phyloP scores from a whole-genome alignment of 2,329 filamentous ascomycete genomes.

The Tolypocladium ophioglossoides region DNA sequence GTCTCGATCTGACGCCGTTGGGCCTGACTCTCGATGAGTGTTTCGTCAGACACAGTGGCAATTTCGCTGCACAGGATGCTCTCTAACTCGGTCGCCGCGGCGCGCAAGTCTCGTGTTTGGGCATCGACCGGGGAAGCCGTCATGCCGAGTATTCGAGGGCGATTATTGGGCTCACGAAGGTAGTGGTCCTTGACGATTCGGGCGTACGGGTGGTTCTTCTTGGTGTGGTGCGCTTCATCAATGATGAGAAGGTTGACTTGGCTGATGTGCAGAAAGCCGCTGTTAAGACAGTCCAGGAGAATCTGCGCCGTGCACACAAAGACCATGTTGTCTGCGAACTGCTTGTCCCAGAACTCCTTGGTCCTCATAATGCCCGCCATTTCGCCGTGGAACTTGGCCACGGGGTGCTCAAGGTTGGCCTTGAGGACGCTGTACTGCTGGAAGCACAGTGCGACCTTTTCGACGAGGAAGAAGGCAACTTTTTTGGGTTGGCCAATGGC shows the following conservation, averaged over 20 bases:
- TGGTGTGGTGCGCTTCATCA: constrained; percentile 93
- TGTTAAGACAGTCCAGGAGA: constrained; percentile 64
- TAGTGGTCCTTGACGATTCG: constrained; percentile 87
- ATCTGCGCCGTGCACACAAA: constrained; percentile 91
- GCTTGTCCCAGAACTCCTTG: constrained; percentile 38
- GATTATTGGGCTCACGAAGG: constrained; percentile 32
- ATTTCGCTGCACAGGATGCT: constrained; percentile 70
- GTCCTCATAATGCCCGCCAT: constrained; percentile 34
- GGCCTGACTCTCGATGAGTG: constrained; percentile 12
- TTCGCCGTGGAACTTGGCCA: constrained; percentile 67
- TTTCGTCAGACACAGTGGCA: constrained; percentile 51
- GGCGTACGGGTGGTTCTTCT: constrained; percentile 87
- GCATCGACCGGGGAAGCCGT: constrained; percentile 91
- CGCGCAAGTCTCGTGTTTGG: constrained; percentile 54
- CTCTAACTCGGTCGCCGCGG: constrained; percentile 66
- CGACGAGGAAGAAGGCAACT: constrained; percentile 79
- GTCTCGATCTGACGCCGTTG: constrained; percentile 38
- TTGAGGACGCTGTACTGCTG: constrained; percentile 79
- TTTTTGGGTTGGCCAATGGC: constrained; percentile 47
- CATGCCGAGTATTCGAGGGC: constrained; percentile 86
- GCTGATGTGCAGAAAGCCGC: constrained; percentile 68
- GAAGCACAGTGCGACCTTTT: constrained; percentile 81
- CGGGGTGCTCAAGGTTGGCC: constrained; percentile 66
- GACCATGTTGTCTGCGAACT: constrained; percentile 58
- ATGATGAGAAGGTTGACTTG: constrained; percentile 87